A percentile compares a stretch with the other conserved stretches of the same genome.
phyloP scores from a whole-genome alignment of 805 yeast species.

The Yarrowia sp. region DNA sequence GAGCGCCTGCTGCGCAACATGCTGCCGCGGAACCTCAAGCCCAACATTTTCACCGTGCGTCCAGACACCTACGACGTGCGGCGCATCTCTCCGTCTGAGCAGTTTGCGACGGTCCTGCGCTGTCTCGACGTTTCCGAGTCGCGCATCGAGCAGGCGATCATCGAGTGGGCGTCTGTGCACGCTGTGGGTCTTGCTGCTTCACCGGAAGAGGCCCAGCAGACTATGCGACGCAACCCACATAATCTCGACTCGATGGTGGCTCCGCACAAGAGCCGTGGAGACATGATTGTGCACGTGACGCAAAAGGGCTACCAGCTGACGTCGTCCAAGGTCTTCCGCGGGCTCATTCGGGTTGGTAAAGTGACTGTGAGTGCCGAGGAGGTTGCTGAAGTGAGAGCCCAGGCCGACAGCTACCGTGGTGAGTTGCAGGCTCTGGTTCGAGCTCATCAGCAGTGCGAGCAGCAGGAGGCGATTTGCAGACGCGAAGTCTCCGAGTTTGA shows the following conservation, averaged over 20 bases:
- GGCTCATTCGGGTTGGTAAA: too few species aligned
- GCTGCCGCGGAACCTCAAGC: not conserved
- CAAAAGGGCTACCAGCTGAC: too few species aligned
- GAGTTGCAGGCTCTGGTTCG: too few species aligned
- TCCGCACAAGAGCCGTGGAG: not conserved
- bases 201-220: not conserved
- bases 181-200: not conserved
- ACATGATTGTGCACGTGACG: too few species aligned
- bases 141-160: not conserved
- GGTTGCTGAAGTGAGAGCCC: too few species aligned
- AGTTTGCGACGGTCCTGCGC: not conserved
- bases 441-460: too few species aligned
- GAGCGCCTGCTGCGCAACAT: not conserved
- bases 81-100: not conserved
- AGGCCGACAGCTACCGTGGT: too few species aligned
- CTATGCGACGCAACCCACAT: too few species aligned
- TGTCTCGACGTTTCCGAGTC: slow-evolving; percentile 1
- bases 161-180: not conserved
- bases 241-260: not conserved
- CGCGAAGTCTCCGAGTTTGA: too few species aligned
- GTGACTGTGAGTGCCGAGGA: too few species aligned
- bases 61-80: not conserved
- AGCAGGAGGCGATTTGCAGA: too few species aligned
- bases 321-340: too few species aligned
- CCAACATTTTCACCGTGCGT: not conserved